Conservation (phyloP, 2,329 filamentous ascomycete genomes). For the Diaporthe ampelina region DNA sequence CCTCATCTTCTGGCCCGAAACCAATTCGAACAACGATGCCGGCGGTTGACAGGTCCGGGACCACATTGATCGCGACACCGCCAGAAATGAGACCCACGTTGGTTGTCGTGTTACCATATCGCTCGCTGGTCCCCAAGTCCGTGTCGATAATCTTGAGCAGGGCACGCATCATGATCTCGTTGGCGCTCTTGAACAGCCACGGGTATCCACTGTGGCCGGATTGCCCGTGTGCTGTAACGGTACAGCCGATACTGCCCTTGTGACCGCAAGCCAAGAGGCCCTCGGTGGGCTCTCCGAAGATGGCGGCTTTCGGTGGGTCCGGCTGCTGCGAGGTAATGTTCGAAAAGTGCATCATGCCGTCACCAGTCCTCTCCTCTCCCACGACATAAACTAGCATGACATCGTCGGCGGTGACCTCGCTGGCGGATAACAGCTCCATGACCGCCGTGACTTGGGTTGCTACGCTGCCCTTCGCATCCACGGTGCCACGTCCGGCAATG, state of each 20-base stretch:
- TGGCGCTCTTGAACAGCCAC: slow-evolving; percentile 87
- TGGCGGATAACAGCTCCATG: slow-evolving; percentile 61
- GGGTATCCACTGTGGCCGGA: slow-evolving; percentile 93
- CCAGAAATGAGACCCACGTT: slow-evolving; percentile 86
- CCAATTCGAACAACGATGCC: slow-evolving; percentile 82
- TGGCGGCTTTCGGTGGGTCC: slow-evolving; percentile 71
- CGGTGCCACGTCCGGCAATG: slow-evolving; percentile 80
- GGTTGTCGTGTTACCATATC: slow-evolving; percentile 89
- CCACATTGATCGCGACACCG: slow-evolving; percentile 89
- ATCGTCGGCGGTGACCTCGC: slow-evolving; percentile 57
- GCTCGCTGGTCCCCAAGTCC: slow-evolving; percentile 80
- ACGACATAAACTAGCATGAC: slow-evolving; percentile 78
- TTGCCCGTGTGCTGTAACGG: slow-evolving; percentile 77
- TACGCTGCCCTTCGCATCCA: slow-evolving; percentile 78
- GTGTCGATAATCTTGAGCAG: slow-evolving; percentile 75
- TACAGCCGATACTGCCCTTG: slow-evolving; percentile 83
- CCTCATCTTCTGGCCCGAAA: slow-evolving; percentile 54
- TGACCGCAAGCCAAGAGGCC: slow-evolving; percentile 91
- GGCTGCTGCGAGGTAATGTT: slow-evolving; percentile 58
- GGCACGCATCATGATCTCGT: slow-evolving; percentile 82
- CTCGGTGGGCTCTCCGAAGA: slow-evolving; percentile 95
- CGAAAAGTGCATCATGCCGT: slow-evolving; percentile 75
- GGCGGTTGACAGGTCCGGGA: slow-evolving; percentile 80
- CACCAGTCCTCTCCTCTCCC: slow-evolving; percentile 84
- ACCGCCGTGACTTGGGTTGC: slow-evolving; percentile 81